phyloP scores from a whole-genome alignment of 1,284 basidiomycete genomes.

The Testicularia cyperi region DNA sequence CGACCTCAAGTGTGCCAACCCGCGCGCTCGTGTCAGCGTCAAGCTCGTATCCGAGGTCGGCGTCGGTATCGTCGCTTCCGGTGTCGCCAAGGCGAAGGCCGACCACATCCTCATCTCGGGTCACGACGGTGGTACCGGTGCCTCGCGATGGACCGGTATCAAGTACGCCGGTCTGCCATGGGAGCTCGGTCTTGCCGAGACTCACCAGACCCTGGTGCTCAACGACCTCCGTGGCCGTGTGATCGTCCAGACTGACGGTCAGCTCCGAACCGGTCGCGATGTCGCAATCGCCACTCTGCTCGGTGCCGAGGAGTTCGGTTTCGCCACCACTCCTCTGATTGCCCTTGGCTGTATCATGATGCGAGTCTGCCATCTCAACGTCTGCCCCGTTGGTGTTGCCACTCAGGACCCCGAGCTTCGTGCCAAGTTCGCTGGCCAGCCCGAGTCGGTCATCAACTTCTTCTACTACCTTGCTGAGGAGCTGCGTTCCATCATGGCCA shows the following conservation, averaged over 20 bases:
- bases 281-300: constrained; percentile 54
- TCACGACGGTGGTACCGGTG: constrained; percentile 58
- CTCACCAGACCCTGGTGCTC: constrained; percentile 56
- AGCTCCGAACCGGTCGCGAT: constrained; percentile 52
- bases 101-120: constrained; percentile 57
- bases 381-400: constrained; percentile 52
- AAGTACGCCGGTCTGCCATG: constrained; percentile 58
- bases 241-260: constrained; percentile 55
- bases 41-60: constrained; percentile 58
- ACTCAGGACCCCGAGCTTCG: constrained; percentile 55
- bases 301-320: constrained; percentile 56
- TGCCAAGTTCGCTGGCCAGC: constrained; percentile 55
- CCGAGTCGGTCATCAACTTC: constrained; percentile 57
- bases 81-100: constrained; percentile 58
- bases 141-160: constrained; percentile 56
- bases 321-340: constrained; percentile 55
- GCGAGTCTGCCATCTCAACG: constrained; percentile 34
- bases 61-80: constrained; percentile 55
- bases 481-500: constrained; percentile 54
- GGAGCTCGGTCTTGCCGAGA: constrained; percentile 58
- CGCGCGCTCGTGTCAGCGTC: constrained; percentile 52
- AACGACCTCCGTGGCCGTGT: constrained; percentile 58
- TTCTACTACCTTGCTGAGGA: constrained; percentile 56
- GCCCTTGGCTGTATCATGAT: constrained; percentile 56
- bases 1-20: constrained; percentile 58